Evolutionary conservation across 2,329 filamentous ascomycete genomes (phyloP), one percentile per base, ranked within the genome.

Genomic region (Colletotrichum phormii): DNA sequence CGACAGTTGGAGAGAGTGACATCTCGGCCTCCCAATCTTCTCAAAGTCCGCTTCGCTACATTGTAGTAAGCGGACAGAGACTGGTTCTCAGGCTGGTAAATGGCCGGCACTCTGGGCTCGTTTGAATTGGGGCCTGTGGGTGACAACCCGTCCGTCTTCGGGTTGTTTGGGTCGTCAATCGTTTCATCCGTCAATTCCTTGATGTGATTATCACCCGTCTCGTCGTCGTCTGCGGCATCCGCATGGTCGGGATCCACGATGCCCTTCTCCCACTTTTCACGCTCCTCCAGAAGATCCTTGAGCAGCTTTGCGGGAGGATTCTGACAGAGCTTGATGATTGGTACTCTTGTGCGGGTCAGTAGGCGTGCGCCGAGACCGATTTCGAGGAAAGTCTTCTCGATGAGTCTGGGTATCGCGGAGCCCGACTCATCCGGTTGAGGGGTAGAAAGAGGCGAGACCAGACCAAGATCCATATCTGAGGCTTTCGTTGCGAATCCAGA

Each of bases 401-500:
- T 82, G 7, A 95, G 79, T 29, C 94, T 89, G 1, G 94, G 94
- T 67, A 97, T 91, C 1, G 88, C 85, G 5, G 90, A 92, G 37
- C 87, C 87, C 18, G 86, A 80, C 15, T 85, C 84, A 73, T 90
- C 87, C 3, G 88, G 86, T 64, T 88, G 84, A 57, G 87, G 83
- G 24, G 81, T 79, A 1, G 92, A 92, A 61, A 87, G 82, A 4
- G 89, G 89, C 1, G 93, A 92, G 5, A 97, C 85, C 42, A 97
- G 88, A 9, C 92, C 93, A 35, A 98, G 88, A 81, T 98, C 95
- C 92, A 98, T 95, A 78, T 98, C 95, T 1, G 95, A 96, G n/a
- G 91, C 90, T 77, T 93, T 93, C 12, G 94, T 95, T 4, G 94
- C 95, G 82, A 97, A 97, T 0, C 95, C 95, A 13, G 95, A 95